Base-by-base conservation (phyloP, 2,329 filamentous ascomycete species). In the Nemania bipapillata region DNA sequence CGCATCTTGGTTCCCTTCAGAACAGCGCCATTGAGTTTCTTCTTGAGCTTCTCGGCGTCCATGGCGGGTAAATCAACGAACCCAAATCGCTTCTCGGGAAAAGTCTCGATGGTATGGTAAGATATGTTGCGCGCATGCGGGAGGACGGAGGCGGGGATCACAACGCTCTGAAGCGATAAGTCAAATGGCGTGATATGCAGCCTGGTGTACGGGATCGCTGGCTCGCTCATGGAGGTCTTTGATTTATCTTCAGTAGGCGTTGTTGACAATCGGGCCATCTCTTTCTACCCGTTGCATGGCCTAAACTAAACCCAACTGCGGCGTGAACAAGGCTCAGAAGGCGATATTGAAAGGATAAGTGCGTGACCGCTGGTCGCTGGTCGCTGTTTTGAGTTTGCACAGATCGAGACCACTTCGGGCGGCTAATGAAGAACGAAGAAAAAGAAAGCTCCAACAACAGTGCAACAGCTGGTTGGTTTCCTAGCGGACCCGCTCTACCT, bases 131-230 rank as follows among this genome's bases (percentile, higher is more conserved):
- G 89, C 22, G 92, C 93, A 53, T 84, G 83, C 15, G 89, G 84
- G 40, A 89, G 87, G 15, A 92, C 77, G 0, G 90, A 86, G 0
- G 90, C 84, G 24, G 92, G 89, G 55, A 99, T 80, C 68, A 96
- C 87, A 56, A 91, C 84, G 64, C 87, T 86, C 65, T 96, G 84
- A 20, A 98, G 87, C 7, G 91, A 88, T 45, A 91, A 84, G 75
- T 90, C 93, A 74, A 99, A 87, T 55, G 96, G 96, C 17, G 92
- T 91, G 75, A 99, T 96, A 81, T 99, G 93, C 61, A 99, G 87
- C 74, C 93, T 88, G 40, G 81, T 83, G 75, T 82, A 84, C 35
- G 75, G 70, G 50, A 70, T 65, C 64, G 72, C 70, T 37, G 57
- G 49, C 56, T 70, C 68, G 50, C 37, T 55, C 12, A 40, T 42